Evolutionary conservation across 1,139 yeast genomes (phyloP), one percentile per base, ranked within the genome.

Genomic region (Torulaspora globosa): DNA sequence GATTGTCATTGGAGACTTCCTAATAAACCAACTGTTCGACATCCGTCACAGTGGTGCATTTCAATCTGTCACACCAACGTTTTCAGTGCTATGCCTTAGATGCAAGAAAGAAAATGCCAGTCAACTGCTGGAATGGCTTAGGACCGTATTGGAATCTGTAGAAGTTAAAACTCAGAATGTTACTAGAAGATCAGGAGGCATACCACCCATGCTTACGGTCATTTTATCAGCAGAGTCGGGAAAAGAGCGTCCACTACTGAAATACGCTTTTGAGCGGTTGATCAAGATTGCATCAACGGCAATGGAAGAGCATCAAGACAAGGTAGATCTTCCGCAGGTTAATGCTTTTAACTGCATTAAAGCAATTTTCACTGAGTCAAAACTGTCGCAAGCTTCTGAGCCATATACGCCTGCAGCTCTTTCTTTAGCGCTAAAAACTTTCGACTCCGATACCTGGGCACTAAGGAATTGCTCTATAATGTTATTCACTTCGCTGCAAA

Each of bases 11-110:
- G 86, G 88, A 9, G 72, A 75, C 1, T 58, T 84, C 10, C 67
- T 86, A 5, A 72, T 82, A 48, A 75, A 72, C 10, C 95, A 90
- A 61, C 68, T 90, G 36, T 76, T 87, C 2, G 73, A 79, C 0
- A 84, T 89, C 6, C 80, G 89, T 43, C 97, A 92, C 58, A 75
- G 95, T 51, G 97, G 97, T 30, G 96, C 97, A 0, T 85, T 90
- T 52, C 82, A 95, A 3, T 81, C 97, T 0, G 83, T 89, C 0
- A 82, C 85, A 53, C 95, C 96, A 1, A 78, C 92, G 0, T 86
- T 85, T 55, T 73, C 80, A 12, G 71, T 79, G 5, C 75, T 83
- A 48, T 84, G 94, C 55, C 58, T 67, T 12, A 65, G 78, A 18
- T 79, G 89, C 59, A 53, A 60, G 11, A 54, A 59, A 4, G 64